Percentiles rank a stretch among this genome's conserved stretches.
Conservation (phyloP, 495 filamentous ascomycete species). For the Penicillium psychrofluorescens region DNA sequence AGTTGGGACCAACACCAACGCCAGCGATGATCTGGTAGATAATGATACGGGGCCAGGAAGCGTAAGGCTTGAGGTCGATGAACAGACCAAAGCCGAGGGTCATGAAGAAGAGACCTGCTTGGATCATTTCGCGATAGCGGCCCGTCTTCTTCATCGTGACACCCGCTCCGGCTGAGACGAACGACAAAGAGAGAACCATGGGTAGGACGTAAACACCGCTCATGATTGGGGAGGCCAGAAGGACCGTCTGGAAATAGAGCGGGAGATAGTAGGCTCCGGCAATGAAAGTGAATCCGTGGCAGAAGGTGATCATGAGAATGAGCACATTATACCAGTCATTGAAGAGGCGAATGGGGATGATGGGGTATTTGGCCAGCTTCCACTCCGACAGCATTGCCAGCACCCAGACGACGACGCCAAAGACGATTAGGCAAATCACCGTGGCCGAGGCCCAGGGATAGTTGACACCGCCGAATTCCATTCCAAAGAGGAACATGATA, state of each 20-base stretch:
- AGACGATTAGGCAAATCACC: slow-evolving; percentile 73
- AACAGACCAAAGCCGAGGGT: slow-evolving; percentile 48
- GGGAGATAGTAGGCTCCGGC: slow-evolving; percentile 68
- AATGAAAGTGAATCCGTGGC: slow-evolving; percentile 70
- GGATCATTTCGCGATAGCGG: slow-evolving; percentile 42
- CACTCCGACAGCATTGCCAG: slow-evolving; percentile 63
- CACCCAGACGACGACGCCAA: slow-evolving; percentile 55
- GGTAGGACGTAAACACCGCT: slow-evolving; percentile 77
- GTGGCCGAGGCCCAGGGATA: slow-evolving; percentile 68
- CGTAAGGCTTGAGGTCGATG: slow-evolving; percentile 40
- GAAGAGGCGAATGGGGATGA: slow-evolving; percentile 71
- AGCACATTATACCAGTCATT: slow-evolving; percentile 50
- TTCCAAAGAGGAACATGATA: slow-evolving; percentile 73
- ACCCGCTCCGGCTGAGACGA: slow-evolving; percentile 57
- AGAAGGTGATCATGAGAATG: slow-evolving; percentile 48
- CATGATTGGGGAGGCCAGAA: slow-evolving; percentile 63
- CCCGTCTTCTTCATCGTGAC: slow-evolving; percentile 67
- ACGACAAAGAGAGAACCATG: slow-evolving; percentile 61
- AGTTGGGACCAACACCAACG: slow-evolving; percentile 48
- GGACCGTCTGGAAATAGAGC: slow-evolving; percentile 71
- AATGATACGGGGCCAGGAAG: slow-evolving; percentile 45
- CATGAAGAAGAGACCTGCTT: slow-evolving; percentile 41
- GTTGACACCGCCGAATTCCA: slow-evolving; percentile 71
- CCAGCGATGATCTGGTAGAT: slow-evolving; percentile 48
- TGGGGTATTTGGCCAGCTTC: slow-evolving; percentile 66